Base-by-base conservation (phyloP, 2,329 filamentous ascomycete species). In the Exserohilum turcica region DNA sequence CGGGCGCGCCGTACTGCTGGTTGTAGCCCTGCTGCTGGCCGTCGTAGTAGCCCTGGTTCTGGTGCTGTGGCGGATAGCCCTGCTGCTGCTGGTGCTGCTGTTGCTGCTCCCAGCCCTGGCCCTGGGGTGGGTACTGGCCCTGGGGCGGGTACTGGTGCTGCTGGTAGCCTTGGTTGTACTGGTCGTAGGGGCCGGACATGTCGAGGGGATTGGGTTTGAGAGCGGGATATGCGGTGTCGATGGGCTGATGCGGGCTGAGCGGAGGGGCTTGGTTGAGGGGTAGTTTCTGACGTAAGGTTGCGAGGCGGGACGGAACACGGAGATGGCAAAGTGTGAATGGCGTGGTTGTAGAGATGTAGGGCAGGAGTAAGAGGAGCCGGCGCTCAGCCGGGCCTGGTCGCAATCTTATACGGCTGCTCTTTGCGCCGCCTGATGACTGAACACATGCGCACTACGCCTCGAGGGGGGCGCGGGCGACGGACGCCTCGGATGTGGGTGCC, bases 141-240 rank as follows among this genome's bases (percentile, higher is more conserved):
- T 72, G 71, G 1, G 69, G 67, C 6, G 71, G 70, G 57, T 74
- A 73, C 40, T 74, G 70, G 57, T 74, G 73, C 40, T 74, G 70
- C 56, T 76, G 68, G 58, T 71, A 64, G 40, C 65, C 65, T 28
- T 73, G 71, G 60, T 69, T 66, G 59, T 77, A 76, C 51, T 78
- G 74, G 58, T 80, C 76, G 74, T 83, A 82, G 32, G 79, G 79
- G 53, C 79, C 79, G 13, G 80, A 82, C 81, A 83, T 84, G 52
- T 32, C 71, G 60, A 38, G 38, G 39, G 37, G 55, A 48, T 46
- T 47, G 48, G 35, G 36, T 47, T 54, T n/a, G n/a, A n/a, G n/a
- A n/a, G n/a, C n/a, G n/a, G n/a, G n/a, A n/a, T n/a, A n/a, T n/a
- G n/a, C n/a, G n/a, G n/a, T n/a, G n/a, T 44, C 28, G 45, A 10